These are phyloP conservation scores for Isabelozyma gotoi DNA, from an alignment of 805 yeast genomes.

Conservation along the genomic window DNA sequence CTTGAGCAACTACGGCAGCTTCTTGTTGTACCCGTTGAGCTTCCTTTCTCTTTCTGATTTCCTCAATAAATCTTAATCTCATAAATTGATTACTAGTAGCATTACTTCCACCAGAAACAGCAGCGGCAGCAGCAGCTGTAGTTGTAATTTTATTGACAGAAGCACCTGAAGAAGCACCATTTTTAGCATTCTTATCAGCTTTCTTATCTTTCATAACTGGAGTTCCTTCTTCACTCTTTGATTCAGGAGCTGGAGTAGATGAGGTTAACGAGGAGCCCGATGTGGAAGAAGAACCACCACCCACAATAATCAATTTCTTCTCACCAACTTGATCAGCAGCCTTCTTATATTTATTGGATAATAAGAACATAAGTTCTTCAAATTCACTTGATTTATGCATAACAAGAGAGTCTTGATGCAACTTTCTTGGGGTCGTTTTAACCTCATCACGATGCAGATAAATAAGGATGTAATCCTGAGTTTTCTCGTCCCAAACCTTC, in stretches of 20 bases:
- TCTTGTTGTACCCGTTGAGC: slow-evolving; percentile 42
- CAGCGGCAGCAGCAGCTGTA: slow-evolving; percentile 11
- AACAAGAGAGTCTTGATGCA: slow-evolving; percentile 42
- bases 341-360: slow-evolving; percentile 38
- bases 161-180: neutral
- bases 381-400: slow-evolving; percentile 74
- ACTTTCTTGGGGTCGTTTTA: slow-evolving; percentile 30
- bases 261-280: slow-evolving; percentile 18
- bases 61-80: slow-evolving; percentile 86
- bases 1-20: slow-evolving; percentile 39
- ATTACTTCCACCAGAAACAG: slow-evolving; percentile 12
- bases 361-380: slow-evolving; percentile 78
- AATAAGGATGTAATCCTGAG: slow-evolving; percentile 27
- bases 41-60: slow-evolving; percentile 66
- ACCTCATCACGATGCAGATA: slow-evolving; percentile 33
- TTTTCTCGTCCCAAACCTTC: slow-evolving; percentile 40
- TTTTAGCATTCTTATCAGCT: slow-evolving; percentile 1
- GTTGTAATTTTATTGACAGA: slow-evolving; percentile 7
- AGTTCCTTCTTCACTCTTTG: slow-evolving; percentile 6
- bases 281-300: slow-evolving; percentile 4
- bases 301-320: slow-evolving; percentile 40
- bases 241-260: slow-evolving; percentile 12
- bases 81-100: slow-evolving; percentile 66
- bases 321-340: slow-evolving; percentile 36
- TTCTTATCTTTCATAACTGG: slow-evolving; percentile 3